Base-by-base conservation (phyloP, 2,329 filamentous ascomycete species). In the Penicillium sp. region DNA sequence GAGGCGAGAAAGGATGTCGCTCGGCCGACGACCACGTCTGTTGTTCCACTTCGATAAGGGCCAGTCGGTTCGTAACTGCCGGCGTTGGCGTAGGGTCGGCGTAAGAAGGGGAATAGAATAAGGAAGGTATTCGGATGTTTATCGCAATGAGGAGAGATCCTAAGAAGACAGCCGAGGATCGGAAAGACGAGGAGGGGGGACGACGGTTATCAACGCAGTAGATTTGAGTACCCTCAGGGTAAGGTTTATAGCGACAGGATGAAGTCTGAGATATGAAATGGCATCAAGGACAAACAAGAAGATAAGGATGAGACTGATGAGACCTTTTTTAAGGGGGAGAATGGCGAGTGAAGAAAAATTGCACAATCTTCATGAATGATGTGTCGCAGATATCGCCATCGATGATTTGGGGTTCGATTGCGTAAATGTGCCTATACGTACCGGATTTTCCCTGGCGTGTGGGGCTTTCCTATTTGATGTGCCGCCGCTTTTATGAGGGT, bases 401-500 rank as follows among this genome's bases (percentile, higher is more conserved):
- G 34, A 38, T 45, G 25, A 45, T 35, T 45, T 25, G 44, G 35
- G 36, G 22, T 16, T 3, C 8, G n/a, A 47, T 47, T 47, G 44
- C 44, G 44, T 41, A 36, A 47, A 16, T 25, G n/a, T n/a, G n/a
- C n/a, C 33, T 35, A 35, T 18, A 34, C 14, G 31, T 34, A 35
- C 33, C 33, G 33, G 14, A 33, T 34, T 43, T 22, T 25, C 30
- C 30, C 28, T 43, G 41, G 27, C 28, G 31, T 13, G 41, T 45
- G 34, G 42, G 42, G 42, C 30, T 38, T 37, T 38, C 34, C 41
- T 43, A 19, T 35, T 34, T 33, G 29, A 43, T 16, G 19, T 44
- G 41, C 31, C 33, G 41, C 41, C 42, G 34, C 34, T 46, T 46
- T 46, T 29, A 46, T 38, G 42, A 29, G 42, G 42, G 42, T 35